Conservation (phyloP, 306 rosid species). For the Ormosia emarginata region DNA sequence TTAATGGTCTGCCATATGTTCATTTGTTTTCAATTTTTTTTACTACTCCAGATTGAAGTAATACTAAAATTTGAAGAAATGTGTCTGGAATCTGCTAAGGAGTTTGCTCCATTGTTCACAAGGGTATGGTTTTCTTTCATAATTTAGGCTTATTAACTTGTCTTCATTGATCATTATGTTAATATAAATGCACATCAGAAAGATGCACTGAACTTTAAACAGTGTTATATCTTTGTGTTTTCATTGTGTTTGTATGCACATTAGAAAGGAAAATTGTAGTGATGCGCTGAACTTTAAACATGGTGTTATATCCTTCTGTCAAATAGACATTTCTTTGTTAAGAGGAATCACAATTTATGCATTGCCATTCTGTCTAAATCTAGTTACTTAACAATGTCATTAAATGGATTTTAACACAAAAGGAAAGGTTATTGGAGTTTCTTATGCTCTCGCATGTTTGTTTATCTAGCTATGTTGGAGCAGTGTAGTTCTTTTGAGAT, state of each 20-base stretch:
- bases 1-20: neutral
- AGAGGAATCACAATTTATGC: neutral
- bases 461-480: neutral
- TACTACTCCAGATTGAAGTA: constrained; percentile 71
- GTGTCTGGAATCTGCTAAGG: constrained; percentile 85
- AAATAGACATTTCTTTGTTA: neutral
- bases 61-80: constrained; percentile 90
- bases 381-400: neutral
- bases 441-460: neutral
- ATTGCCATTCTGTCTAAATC: constrained; percentile 6
- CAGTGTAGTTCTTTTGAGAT: neutral
- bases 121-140: constrained; percentile 44
- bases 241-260: neutral
- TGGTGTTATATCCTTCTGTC: neutral
- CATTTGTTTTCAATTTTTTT: neutral
- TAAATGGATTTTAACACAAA: neutral
- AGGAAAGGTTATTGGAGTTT: neutral
- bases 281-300: neutral
- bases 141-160: neutral
- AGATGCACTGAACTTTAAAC: neutral
- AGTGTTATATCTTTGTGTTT: neutral
- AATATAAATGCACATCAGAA: neutral
- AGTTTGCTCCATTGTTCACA: constrained; percentile 64
- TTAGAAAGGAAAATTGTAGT: neutral
- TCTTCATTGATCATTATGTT: neutral